These are phyloP conservation scores for Edaphochlamys debaryana DNA, from an alignment of 139 green algal genomes.

Conservation along the genomic window DNA sequence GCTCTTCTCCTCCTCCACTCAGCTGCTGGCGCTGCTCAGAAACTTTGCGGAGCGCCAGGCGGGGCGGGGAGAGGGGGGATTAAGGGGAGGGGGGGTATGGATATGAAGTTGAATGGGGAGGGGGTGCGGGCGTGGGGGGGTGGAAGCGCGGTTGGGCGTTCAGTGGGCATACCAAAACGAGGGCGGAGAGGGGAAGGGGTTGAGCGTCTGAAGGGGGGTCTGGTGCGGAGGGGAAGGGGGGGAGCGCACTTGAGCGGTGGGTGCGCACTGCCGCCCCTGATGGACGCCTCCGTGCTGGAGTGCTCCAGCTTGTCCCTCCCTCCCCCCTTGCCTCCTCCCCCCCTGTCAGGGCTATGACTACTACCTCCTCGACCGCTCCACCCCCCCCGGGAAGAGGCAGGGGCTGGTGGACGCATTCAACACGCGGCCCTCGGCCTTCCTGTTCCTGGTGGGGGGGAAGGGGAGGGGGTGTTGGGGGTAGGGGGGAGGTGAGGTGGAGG, in stretches of 20 bases:
- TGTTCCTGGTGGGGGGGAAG: slow-evolving; percentile 70
- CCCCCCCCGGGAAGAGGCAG: slow-evolving; percentile 59
- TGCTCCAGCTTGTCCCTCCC: no score
- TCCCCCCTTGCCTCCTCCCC: no score
- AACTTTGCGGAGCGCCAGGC: slow-evolving; percentile 45
- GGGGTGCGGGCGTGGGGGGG: no score
- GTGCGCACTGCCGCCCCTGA: no score
- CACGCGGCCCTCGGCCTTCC: slow-evolving; percentile 52
- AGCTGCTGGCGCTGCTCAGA: slow-evolving; percentile 74
- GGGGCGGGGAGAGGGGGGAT: background rate
- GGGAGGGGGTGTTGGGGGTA: background rate
- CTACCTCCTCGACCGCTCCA: slow-evolving; percentile 55
- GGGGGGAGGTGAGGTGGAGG: background rate
- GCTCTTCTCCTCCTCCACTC: slow-evolving; percentile 72
- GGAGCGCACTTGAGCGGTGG: no score
- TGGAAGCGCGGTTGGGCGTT: no score
- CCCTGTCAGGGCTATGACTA: slow-evolving; percentile 22
- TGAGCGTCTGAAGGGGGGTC: no score
- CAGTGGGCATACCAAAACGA: no score
- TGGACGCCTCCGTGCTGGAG: no score
- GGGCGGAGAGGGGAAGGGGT: no score
- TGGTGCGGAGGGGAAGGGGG: no score
- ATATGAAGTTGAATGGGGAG: background rate
- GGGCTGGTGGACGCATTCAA: slow-evolving; percentile 74
- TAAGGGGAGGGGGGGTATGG: background rate